Base-by-base conservation (phyloP, 208 protist species). In the Wallacemonas collosoma region DNA sequence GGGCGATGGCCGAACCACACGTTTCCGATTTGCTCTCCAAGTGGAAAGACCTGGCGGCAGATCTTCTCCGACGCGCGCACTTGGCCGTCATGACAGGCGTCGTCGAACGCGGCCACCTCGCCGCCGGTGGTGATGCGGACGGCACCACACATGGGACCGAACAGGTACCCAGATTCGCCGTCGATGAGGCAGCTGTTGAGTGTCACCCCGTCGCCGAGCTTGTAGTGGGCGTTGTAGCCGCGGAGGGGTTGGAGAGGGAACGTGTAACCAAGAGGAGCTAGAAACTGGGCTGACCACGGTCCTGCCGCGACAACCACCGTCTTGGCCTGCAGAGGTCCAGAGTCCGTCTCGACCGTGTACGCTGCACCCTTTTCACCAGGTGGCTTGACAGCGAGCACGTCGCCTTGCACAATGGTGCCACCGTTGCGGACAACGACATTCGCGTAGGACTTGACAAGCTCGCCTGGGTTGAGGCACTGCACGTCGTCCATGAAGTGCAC, bases 151-250 rank as follows among this genome's bases (percentile, higher is more conserved):
- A 78, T 81, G 5, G 65, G 72, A 3, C 73, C 66, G 12, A 81
- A 50, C 2, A 70, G 55, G 47, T 73, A 73, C 35, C 72, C 66
- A 39, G 80, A 65, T 3, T 79, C 72, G 6, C 77, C 66, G 56
- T 81, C 75, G 3, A 76, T 73, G 38, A 76, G 58, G 14, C 67
- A 69, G 67, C 72, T 67, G 54, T 54, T 55, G 36, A 81, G 47
- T 11, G 62, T 12, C 8, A 55, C 60, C 47, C 55, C 67, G 17
- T 44, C 65, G 9, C n/a, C 41, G 1, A 69, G 54, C 26, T 76
- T 68, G 43, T 77, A 79, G 67, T 79, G 80, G 1, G 73, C 76
- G 67, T 79, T 81, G 67, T 79, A 85, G 15, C 73, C 80, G 1
- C 73, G 70, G 3, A 81, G 63, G 11, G 73, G 60, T n/a, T 73